phyloP scores from a whole-genome alignment of 2,329 filamentous ascomycete genomes.

The Arthroderma sp. region DNA sequence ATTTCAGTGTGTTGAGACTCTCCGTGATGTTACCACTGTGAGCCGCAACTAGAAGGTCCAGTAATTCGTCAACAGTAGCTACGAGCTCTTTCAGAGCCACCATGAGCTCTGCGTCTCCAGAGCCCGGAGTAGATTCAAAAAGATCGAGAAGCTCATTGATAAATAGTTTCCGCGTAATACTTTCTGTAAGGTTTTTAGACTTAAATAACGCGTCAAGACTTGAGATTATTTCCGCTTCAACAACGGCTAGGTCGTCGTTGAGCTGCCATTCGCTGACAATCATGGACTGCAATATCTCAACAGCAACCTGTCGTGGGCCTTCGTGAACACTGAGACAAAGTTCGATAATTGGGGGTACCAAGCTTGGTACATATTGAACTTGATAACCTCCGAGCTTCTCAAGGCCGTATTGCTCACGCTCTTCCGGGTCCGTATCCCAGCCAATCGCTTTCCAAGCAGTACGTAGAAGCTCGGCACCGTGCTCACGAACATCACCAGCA shows the following conservation, averaged over 20 bases:
- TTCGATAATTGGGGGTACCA: conserved; percentile 84
- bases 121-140: conserved; percentile 57
- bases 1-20: conserved; percentile 72
- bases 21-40: conserved; percentile 63
- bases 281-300: conserved; percentile 93
- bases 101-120: conserved; percentile 44
- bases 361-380: conserved; percentile 88
- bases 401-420: conserved; percentile 63
- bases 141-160: conserved; percentile 70
- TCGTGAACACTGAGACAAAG: conserved; percentile 92
- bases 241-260: conserved; percentile 77
- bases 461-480: conserved; percentile 73
- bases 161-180: conserved; percentile 82
- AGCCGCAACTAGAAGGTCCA: conserved; percentile 81
- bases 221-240: conserved; percentile 95
- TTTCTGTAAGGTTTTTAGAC: conserved; percentile 73
- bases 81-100: conserved; percentile 66
- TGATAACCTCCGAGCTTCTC: conserved; percentile 88
- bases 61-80: conserved; percentile 72
- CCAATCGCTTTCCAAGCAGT: conserved; percentile 90
- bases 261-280: conserved; percentile 96
- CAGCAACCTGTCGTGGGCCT: conserved; percentile 74
- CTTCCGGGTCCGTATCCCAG: conserved; percentile 79
- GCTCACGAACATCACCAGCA: conserved; percentile 84
- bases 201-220: conserved; percentile 85